Conservation (phyloP, 2,329 filamentous ascomycete genomes). For the Diplocarpon rosae region DNA sequence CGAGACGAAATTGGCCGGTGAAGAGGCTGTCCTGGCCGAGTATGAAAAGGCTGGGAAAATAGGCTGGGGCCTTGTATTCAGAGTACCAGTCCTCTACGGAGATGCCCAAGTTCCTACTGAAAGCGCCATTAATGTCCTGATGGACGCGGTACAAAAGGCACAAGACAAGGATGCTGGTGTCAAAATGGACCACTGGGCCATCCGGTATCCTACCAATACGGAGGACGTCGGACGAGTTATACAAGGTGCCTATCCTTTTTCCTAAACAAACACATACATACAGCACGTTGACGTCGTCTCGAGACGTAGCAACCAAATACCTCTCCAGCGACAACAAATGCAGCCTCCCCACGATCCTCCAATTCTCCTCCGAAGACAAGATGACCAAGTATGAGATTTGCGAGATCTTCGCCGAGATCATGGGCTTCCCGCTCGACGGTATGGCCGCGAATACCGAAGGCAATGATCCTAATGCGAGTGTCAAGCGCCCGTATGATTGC, state of each 20-base stretch:
- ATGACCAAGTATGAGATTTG: constrained; percentile 90
- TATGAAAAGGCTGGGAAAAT: constrained; percentile 37
- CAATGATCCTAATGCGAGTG: constrained; percentile 58
- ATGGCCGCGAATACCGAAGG: constrained; percentile 62
- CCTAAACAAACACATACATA: background rate
- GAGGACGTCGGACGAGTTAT: constrained; percentile 76
- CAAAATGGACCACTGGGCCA: constrained; percentile 78
- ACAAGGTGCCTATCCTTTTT: constrained; percentile 37
- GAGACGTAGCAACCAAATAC: constrained; percentile 64
- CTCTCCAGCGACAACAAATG: constrained; percentile 37
- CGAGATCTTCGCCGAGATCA: constrained; percentile 63
- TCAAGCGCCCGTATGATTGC: constrained; percentile 77
- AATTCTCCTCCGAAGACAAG: constrained; percentile 78
- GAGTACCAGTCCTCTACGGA: constrained; percentile 79
- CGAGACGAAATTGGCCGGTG: constrained; percentile 61
- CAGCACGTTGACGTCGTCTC: background rate
- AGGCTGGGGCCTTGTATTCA: constrained; percentile 56
- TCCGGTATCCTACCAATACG: constrained; percentile 80
- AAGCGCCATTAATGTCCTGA: constrained; percentile 72
- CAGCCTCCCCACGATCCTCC: constrained; percentile 57
- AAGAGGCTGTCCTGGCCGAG: constrained; percentile 56
- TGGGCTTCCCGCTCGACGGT: constrained; percentile 58
- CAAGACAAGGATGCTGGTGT: constrained; percentile 52
- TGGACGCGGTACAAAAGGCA: constrained; percentile 65
- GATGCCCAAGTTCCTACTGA: constrained; percentile 58